Percentiles rank a stretch among this genome's conserved stretches.
phyloP scores from a whole-genome alignment of 2,329 filamentous ascomycete genomes.

The Diaporthe australafricana region DNA sequence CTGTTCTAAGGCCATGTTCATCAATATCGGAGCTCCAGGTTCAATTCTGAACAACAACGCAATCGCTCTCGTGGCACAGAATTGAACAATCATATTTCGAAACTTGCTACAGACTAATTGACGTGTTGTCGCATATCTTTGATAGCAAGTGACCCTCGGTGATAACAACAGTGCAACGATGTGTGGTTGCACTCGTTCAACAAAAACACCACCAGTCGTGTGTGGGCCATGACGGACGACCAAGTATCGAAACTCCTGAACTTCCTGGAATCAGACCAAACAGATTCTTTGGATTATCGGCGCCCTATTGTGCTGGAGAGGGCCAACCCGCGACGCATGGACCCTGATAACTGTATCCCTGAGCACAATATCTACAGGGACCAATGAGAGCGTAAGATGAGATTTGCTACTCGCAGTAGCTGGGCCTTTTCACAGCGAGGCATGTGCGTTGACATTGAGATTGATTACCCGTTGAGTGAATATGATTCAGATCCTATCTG shows the following conservation, averaged over 20 bases:
- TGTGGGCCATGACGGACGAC: neutral
- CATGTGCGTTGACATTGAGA: neutral
- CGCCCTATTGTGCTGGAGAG: neutral
- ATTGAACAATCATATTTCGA: neutral
- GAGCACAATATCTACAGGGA: slow-evolving; percentile 15
- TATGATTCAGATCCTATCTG: neutral
- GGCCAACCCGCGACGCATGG: neutral
- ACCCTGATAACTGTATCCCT: neutral
- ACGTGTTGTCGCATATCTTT: neutral
- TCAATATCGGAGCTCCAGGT: neutral
- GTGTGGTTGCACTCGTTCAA: neutral
- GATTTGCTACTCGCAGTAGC: neutral
- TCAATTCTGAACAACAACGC: neutral
- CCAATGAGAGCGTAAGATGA: slow-evolving; percentile 17
- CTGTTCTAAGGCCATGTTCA: neutral
- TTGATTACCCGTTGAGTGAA: neutral
- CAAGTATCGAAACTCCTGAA: neutral
- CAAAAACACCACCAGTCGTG: neutral
- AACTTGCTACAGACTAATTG: neutral
- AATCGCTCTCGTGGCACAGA: neutral
- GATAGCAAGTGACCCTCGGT: neutral
- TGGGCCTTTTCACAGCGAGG: neutral
- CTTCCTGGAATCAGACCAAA: neutral
- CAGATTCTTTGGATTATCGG: neutral
- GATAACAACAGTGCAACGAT: slow-evolving; percentile 4